A percentile compares a stretch with the other conserved stretches of the same genome.
Conservation (phyloP, 129 eudicot genomes). For the Flaveria sonorensis region DNA sequence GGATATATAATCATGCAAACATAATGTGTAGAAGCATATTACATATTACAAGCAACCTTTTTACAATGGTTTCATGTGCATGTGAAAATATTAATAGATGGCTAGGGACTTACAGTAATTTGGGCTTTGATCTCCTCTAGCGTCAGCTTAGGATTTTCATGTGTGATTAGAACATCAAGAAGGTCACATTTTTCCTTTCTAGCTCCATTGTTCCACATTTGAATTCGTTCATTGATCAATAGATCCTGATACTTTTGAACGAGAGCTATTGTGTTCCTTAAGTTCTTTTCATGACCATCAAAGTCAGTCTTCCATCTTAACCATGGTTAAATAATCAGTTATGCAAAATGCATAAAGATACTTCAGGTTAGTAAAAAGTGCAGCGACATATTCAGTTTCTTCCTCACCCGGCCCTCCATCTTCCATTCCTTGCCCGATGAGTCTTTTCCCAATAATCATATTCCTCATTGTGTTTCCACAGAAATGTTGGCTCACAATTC, state of each 20-base stretch:
- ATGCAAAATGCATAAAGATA: slow-evolving; percentile 31
- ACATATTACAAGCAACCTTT: too few relatives aligned
- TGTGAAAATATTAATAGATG: too few relatives aligned
- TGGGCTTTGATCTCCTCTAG: not conserved
- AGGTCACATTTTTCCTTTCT: slow-evolving; percentile 18
- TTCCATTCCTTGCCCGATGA: slow-evolving; percentile 30
- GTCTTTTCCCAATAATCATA: slow-evolving; percentile 31
- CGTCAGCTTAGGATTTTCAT: not conserved
- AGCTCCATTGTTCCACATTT: slow-evolving; percentile 22
- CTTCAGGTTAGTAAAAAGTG: slow-evolving; percentile 23
- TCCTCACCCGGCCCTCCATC: slow-evolving; percentile 22
- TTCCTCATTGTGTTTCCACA: slow-evolving; percentile 35
- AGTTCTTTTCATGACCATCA: slow-evolving; percentile 30
- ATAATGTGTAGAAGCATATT: too few relatives aligned
- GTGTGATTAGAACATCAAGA: not conserved
- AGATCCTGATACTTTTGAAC: slow-evolving; percentile 32
- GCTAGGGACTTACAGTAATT: not conserved
- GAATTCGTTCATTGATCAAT: slow-evolving; percentile 21
- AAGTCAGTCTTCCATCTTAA: slow-evolving; percentile 34
- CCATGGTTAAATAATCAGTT: slow-evolving; percentile 33
- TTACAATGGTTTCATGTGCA: too few relatives aligned
- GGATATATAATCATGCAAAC: too few relatives aligned
- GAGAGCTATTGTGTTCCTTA: not conserved
- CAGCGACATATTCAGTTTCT: slow-evolving; percentile 41
- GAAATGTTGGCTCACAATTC: slow-evolving; percentile 27